Base-by-base conservation (phyloP, 169 alveolate species). In the Ichthyophthirius multifiliis region DNA sequence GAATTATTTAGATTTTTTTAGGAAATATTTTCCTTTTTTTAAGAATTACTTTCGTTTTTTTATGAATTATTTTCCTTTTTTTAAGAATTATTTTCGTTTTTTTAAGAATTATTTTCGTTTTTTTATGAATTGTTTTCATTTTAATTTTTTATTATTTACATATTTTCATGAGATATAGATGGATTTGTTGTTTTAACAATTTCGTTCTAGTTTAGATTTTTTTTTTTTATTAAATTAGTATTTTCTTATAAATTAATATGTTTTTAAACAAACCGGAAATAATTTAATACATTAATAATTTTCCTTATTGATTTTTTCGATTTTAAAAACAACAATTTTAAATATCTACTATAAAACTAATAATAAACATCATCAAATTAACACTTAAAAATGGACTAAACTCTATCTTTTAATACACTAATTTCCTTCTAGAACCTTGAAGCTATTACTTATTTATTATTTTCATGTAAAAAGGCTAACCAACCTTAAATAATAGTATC, bases 401-500 rank as follows among this genome's bases (percentile, higher is more conserved):
- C 45, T 41, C 77, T 34, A 7, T 67, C 77, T 39, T 67, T 41
- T 3, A 67, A 41, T 1, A 67, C 77, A 23, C 77, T 67, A 5
- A 67, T 67, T 6, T 67, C 77, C 27, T 67, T 67, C 12, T 67
- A 6, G 13, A 67, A 37, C 9, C 41, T 67, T 39, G 43, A 5
- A 18, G 35, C 41, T 1, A 67, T 67, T 15, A 20, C 5, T 6
- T 34, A 27, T 20, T 67, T 32, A 18, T 67, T 23, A 20, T 27
- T 67, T 7, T 37, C 35, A 5, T 37, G 63, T 20, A 67, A 39
- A 37, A 67, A 67, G 18, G 35, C 41, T 12, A 67, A 30, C 77
- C 77, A 67, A 0, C 77, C 62, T 27, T 67, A 37, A 6, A 67
- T 41, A 16, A 67, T 37, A 12, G 77, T 67, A 39, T 67, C 77